Evolutionary conservation across 371 early-diverging fungal genomes (phyloP).

Genomic region (Mortierella sp.): DNA sequence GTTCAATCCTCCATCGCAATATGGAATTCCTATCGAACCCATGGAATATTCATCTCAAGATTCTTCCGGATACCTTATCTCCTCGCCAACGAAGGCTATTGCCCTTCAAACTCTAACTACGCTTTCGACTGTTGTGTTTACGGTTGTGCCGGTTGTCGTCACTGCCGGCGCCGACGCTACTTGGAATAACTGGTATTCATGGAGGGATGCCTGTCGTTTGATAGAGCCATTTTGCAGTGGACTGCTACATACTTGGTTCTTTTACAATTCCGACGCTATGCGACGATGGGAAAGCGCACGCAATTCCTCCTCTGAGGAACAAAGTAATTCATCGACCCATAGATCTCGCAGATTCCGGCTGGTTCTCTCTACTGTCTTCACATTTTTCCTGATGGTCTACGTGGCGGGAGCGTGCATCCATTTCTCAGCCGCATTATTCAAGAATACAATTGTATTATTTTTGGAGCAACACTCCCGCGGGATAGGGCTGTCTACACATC

Average conservation of each 20-base stretch:
- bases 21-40: too few species aligned
- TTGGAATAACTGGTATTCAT: constrained; percentile 44
- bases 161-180: constrained; percentile 16
- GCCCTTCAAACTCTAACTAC: constrained; percentile 35
- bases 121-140: constrained; percentile 46
- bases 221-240: constrained; percentile 48
- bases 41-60: too few species aligned
- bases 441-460: constrained; percentile 32
- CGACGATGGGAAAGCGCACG: constrained; percentile 2
- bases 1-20: too few species aligned
- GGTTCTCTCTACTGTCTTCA: constrained; percentile 20
- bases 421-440: constrained; percentile 47
- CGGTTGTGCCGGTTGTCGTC: constrained; percentile 42
- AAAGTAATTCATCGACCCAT: neutral
- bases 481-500: constrained; percentile 42
- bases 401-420: constrained; percentile 39
- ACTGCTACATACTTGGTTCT: constrained; percentile 46
- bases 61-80: too few species aligned
- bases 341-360: constrained; percentile 8
- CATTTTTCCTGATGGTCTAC: constrained; percentile 43
- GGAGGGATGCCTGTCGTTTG: constrained; percentile 41
- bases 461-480: constrained; percentile 35
- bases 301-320: neutral
- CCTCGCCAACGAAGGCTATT: constrained; percentile 3
- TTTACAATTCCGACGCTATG: constrained; percentile 47